Evolutionary conservation across 2,329 filamentous ascomycete genomes (phyloP).

Genomic region (Fusarium neocosmosporiellum): DNA sequence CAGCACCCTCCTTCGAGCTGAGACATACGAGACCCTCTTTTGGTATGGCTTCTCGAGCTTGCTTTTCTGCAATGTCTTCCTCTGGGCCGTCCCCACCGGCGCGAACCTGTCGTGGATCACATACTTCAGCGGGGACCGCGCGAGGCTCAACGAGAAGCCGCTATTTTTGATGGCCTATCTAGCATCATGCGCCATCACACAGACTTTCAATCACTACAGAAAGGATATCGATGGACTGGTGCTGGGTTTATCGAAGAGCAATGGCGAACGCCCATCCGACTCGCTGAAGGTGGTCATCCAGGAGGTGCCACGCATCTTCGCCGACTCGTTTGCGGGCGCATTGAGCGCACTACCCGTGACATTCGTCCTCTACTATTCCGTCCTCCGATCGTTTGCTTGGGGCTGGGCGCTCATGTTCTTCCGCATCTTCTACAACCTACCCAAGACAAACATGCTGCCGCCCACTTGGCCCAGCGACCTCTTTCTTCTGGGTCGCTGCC

Average conservation of each 20-base stretch:
- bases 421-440: constrained; percentile 79
- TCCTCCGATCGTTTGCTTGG: constrained; percentile 75
- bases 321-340: constrained; percentile 54
- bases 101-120: constrained; percentile 80
- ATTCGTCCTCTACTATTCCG: constrained; percentile 69
- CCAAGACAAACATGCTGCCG: constrained; percentile 74
- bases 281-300: constrained; percentile 51
- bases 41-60: constrained; percentile 84
- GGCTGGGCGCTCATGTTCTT: constrained; percentile 76
- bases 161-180: constrained; percentile 83
- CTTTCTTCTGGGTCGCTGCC: constrained; percentile 66
- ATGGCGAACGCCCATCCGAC: constrained; percentile 40
- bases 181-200: constrained; percentile 73
- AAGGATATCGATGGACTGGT: constrained; percentile 77
- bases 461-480: constrained; percentile 67
- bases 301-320: constrained; percentile 54
- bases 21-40: constrained; percentile 75
- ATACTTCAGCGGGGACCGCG: constrained; percentile 75
- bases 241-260: constrained; percentile 44
- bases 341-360: constrained; percentile 57
- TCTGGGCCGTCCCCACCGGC: constrained; percentile 72
- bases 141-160: constrained; percentile 85
- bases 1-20: constrained; percentile 66
- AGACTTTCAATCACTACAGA: constrained; percentile 76
- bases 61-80: constrained; percentile 83